phyloP scores from a whole-genome alignment of 2,329 filamentous ascomycete species.

The Colletotrichum magnum region DNA sequence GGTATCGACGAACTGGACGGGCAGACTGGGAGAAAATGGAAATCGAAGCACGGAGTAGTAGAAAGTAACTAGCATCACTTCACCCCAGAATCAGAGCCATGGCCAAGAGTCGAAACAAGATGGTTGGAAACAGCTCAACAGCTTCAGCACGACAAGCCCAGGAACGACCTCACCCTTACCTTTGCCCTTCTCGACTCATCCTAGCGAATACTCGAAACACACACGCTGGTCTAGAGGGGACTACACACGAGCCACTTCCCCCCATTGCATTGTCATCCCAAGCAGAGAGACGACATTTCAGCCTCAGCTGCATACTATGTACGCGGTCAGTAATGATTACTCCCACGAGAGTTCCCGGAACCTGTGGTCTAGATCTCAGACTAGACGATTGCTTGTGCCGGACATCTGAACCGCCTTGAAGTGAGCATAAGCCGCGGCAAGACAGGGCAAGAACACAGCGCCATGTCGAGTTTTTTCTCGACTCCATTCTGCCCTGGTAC shows the following conservation, averaged over 20 bases:
- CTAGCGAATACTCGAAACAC: not conserved
- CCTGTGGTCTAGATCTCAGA: conserved; percentile 22
- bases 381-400: conserved; percentile 1
- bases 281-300: conserved; percentile 14
- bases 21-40: conserved; percentile 18
- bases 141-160: no score
- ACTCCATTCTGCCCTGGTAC: not conserved
- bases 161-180: no score
- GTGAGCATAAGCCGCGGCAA: no score
- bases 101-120: conserved; percentile 10
- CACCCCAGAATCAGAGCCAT: not conserved
- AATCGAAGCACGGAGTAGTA: not conserved
- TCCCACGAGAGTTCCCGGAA: conserved; percentile 14
- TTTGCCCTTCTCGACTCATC: conserved; percentile 16
- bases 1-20: conserved; percentile 23
- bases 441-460: no score
- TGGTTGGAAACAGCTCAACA: not conserved
- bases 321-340: no score
- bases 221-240: conserved; percentile 18
- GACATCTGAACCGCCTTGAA: not conserved
- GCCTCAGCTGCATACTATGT: conserved; percentile 1
- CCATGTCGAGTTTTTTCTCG: not conserved
- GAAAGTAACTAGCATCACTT: conserved; percentile 21
- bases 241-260: conserved; percentile 35
- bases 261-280: conserved; percentile 22